Base-by-base conservation (phyloP, 2,329 filamentous ascomycete species). In the Penicillium sclerotigenum region DNA sequence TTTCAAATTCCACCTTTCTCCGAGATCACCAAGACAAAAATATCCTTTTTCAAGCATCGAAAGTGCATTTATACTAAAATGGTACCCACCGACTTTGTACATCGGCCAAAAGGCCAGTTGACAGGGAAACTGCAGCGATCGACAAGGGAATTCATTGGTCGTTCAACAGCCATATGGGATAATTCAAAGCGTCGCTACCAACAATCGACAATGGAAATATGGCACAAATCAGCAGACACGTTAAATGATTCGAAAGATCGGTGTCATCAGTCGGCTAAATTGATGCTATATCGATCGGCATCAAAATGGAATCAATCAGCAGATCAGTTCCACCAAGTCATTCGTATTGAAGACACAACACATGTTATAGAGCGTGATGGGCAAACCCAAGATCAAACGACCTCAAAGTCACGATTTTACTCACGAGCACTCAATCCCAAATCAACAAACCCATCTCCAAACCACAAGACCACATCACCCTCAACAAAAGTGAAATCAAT, bases 101-200 rank as follows among this genome's bases (percentile, higher is more conserved):
- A 28, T 34, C 36, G 46, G 37, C 37, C 56, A 18, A 54, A 29
- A 45, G 56, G 37, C 26, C 46, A 53, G 22, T 57, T 54, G 5
- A 49, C 50, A 18, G 36, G 40, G 5, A 61, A 55, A 52, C 57
- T 42, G 51, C 58, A 64, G 24, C 50, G 54, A 29, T 64, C 61
- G 11, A 64, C 55, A n/a, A 56, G 43, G 24, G 47, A 56, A 8
- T 40, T 57, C 7, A 47, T 56, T 22, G 43, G 47, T 38, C 56
- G 56, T 28, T 61, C 59, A 11, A 42, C 60, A 20, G 33, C 14
- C 26, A 31, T 47, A 4, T 61, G 54, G 51, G 36, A 31, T 16
- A 50, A 61, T 16, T 63, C 59, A 1, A 61, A 55, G 56, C 14
- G 42, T 43, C 34, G 43, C 43, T 59, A 43, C 20, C 54, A 57